Conservation (phyloP, 2,329 filamentous ascomycete genomes). For the Fusarium tricinctum region DNA sequence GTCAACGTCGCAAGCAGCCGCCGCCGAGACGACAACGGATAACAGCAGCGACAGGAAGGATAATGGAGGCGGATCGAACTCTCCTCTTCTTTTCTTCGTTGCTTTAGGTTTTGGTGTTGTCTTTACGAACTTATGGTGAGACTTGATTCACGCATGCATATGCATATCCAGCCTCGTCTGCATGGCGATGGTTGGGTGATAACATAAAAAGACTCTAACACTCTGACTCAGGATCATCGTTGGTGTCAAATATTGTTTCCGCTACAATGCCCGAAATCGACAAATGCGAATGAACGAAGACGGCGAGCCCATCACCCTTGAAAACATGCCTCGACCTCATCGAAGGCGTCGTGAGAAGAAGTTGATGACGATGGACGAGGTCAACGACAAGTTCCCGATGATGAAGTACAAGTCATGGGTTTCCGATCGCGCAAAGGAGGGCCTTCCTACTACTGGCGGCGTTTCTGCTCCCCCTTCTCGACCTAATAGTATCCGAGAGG, state of each 20-base stretch:
- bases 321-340: constrained; percentile 86
- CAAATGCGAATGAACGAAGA: constrained; percentile 82
- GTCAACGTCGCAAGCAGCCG: constrained; percentile 41
- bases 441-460: constrained; percentile 85
- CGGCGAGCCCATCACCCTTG: constrained; percentile 88
- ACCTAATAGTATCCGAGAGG: constrained; percentile 79
- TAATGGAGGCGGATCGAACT: constrained; percentile 55
- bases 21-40: constrained; percentile 32
- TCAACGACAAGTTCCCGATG: constrained; percentile 96
- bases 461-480: constrained; percentile 81
- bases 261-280: constrained; percentile 95
- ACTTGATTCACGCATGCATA: constrained; percentile 24
- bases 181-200: constrained; percentile 73
- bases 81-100: constrained; percentile 81
- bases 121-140: constrained; percentile 98
- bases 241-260: constrained; percentile 98
- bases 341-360: constrained; percentile 95
- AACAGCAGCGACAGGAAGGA: constrained; percentile 31
- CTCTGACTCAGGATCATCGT: constrained; percentile 88
- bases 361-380: constrained; percentile 98
- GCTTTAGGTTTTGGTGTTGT: constrained; percentile 97
- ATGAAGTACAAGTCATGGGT: constrained; percentile 98
- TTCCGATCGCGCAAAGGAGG: constrained; percentile 83
- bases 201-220: constrained; percentile 34
- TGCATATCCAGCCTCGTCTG: constrained; percentile 15